Base-by-base conservation (phyloP, 345 rosid genomes). In the Jatropha curcas region DNA sequence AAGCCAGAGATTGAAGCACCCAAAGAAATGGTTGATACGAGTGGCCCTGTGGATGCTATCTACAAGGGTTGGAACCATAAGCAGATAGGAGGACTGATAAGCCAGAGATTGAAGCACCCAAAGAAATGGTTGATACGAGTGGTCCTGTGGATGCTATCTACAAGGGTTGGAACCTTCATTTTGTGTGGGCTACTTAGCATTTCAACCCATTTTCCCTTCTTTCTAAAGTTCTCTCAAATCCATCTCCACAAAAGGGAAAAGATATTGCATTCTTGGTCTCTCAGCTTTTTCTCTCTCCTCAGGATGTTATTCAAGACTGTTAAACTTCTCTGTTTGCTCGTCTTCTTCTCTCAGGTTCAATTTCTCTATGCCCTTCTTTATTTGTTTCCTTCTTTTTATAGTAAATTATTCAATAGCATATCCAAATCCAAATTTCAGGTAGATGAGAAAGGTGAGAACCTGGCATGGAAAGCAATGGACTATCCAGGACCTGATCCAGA, bases 391-490 rank as follows among this genome's bases (percentile, higher is more conserved):
- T 9, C 51, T 60, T 9, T 25, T 14, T 13, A n/a, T n/a, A n/a
- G n/a, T n/a, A n/a, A n/a, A n/a, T n/a, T n/a, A n/a, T n/a, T n/a
- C n/a, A n/a, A n/a, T n/a, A n/a, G n/a, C n/a, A n/a, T n/a, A n/a
- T n/a, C n/a, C n/a, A n/a, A n/a, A n/a, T n/a, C n/a, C n/a, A 39
- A 30, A 20, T 68, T 65, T 34, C 81, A 92, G 95, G 86, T 88
- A 2, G 83, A 87, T 34, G 92, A 89, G 55, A 82, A 80, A 27
- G 83, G 84, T 31, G 78, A 77, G 52, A 93, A 91, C 74, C 17
- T 75, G 66, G 70, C 92, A 17, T 93, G 97, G 98, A 81, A 84
- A 68, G 97, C 93, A 60, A 93, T 91, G 52, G 92, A 89, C 31
- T 91, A 91, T 66, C 74, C 77, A 20, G 92, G 93, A 67, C 91